A percentile compares a stretch with the other conserved stretches of the same genome.
These are phyloP conservation scores for Coemansia sp. DNA, from an alignment of 192 early-diverging fungal genomes.

Conservation along the genomic window DNA sequence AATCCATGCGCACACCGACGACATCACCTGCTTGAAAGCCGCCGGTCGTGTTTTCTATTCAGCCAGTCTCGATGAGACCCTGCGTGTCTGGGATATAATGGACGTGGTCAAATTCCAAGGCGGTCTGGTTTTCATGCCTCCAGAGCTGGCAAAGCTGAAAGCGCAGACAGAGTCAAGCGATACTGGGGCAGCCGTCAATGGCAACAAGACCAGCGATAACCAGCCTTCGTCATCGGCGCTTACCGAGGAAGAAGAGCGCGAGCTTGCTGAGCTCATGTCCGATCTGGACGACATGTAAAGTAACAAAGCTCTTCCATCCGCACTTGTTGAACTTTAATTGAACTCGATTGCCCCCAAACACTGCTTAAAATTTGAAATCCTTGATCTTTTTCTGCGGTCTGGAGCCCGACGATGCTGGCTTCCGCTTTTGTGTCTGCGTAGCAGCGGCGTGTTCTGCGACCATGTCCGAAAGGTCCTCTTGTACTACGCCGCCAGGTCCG, in stretches of 20 bases:
- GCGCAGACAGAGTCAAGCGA: background rate
- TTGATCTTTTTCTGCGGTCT: conserved; percentile 50
- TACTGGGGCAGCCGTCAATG: background rate
- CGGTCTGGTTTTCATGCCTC: conserved; percentile 32
- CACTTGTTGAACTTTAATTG: background rate
- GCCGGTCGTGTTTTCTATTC: conserved; percentile 70
- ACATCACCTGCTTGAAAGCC: conserved; percentile 69
- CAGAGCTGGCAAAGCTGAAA: conserved; percentile 22
- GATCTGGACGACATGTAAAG: conserved; percentile 58
- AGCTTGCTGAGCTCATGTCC: conserved; percentile 83
- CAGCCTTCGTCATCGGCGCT: conserved; percentile 41
- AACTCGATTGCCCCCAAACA: background rate
- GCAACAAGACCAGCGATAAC: conserved; percentile 12
- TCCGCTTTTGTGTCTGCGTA: conserved; percentile 68
- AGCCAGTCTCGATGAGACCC: conserved; percentile 80
- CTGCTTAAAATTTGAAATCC: conserved; percentile 45
- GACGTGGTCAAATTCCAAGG: conserved; percentile 45
- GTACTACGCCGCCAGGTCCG: conserved; percentile 24
- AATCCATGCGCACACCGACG: conserved; percentile 88
- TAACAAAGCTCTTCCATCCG: background rate
- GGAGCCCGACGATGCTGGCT: conserved; percentile 56
- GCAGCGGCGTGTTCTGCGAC: conserved; percentile 82
- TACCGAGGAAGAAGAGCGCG: conserved; percentile 90
- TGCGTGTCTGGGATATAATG: conserved; percentile 78
- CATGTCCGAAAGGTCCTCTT: conserved; percentile 88